Conservation (phyloP, 2,329 filamentous ascomycete species). For the Leptographium lundbergii region DNA sequence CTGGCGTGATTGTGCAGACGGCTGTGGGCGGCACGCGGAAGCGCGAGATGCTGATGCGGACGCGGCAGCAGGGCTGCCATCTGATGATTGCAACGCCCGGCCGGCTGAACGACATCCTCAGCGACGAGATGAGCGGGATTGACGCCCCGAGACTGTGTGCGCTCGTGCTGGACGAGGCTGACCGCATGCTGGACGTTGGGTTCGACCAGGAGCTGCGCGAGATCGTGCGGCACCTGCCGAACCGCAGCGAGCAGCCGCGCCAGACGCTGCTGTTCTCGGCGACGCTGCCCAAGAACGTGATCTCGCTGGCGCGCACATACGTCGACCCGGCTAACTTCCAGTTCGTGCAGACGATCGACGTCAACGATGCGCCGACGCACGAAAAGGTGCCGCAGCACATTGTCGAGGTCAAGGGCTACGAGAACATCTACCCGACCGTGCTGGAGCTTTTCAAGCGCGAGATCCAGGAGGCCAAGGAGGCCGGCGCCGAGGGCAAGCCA, state of each 20-base stretch:
- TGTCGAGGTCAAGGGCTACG: slow-evolving; percentile 52
- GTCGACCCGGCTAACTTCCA: slow-evolving; percentile 72
- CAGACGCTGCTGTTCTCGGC: slow-evolving; percentile 95
- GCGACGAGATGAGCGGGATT: slow-evolving; percentile 50
- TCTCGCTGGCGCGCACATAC: slow-evolving; percentile 62
- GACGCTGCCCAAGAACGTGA: slow-evolving; percentile 75
- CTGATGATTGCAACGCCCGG: slow-evolving; percentile 85
- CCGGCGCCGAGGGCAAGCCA: slow-evolving; percentile 34
- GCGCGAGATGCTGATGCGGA: slow-evolving; percentile 48
- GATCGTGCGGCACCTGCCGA: slow-evolving; percentile 52
- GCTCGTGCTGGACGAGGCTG: slow-evolving; percentile 90
- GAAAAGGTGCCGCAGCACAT: slow-evolving; percentile 70
- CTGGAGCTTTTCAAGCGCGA: slow-evolving; percentile 62
- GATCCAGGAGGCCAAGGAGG: slow-evolving; percentile 24
- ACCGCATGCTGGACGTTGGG: slow-evolving; percentile 95
- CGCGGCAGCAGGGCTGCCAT: slow-evolving; percentile 68
- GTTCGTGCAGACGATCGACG: slow-evolving; percentile 77
- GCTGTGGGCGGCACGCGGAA: slow-evolving; percentile 93
- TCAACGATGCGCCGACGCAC: slow-evolving; percentile 76
- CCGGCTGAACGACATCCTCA: slow-evolving; percentile 69
- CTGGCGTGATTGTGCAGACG: slow-evolving; percentile 53
- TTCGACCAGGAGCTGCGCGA: slow-evolving; percentile 54
- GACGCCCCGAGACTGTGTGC: slow-evolving; percentile 68
- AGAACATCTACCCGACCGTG: slow-evolving; percentile 65
- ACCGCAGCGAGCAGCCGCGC: slow-evolving; percentile 48